A percentile compares a stretch with the other conserved stretches of the same genome.
Conservation (phyloP, 2,329 filamentous ascomycete species). For the Nothophaeocryptopus gaeumannii region DNA sequence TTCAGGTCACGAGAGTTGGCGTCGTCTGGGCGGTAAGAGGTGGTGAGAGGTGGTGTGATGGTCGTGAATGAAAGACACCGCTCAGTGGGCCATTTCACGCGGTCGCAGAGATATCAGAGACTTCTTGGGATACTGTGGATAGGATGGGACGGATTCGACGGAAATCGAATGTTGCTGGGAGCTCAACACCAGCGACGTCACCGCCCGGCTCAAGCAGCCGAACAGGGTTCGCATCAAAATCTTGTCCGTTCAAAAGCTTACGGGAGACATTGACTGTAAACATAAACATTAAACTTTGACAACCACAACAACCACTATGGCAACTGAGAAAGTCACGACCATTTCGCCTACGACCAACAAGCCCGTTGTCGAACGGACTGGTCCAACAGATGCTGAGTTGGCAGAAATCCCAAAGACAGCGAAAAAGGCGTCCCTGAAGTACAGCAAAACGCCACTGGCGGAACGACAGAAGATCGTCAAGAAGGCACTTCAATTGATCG, state of each 20-base stretch:
- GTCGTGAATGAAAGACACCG: too few relatives aligned
- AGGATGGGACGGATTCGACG: not conserved
- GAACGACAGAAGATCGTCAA: slow-evolving; percentile 78
- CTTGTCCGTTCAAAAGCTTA: slow-evolving; percentile 2
- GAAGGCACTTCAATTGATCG: slow-evolving; percentile 70
- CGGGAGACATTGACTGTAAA: not conserved
- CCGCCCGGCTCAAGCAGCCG: too few relatives aligned
- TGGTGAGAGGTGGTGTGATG: too few relatives aligned
- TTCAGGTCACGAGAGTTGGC: not conserved
- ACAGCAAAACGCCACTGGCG: slow-evolving; percentile 69
- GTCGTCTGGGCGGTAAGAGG: too few relatives aligned
- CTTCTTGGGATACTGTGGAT: not conserved
- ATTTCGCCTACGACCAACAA: slow-evolving; percentile 90
- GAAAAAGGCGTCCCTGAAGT: slow-evolving; percentile 71
- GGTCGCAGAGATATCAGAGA: too few relatives aligned
- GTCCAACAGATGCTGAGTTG: slow-evolving; percentile 68
- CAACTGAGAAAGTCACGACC: slow-evolving; percentile 63
- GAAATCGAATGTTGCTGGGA: not conserved
- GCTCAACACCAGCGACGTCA: not conserved
- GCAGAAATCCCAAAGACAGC: slow-evolving; percentile 68
- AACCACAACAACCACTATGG: slow-evolving; percentile 40
- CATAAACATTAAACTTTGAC: not conserved
- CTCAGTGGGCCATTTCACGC: too few relatives aligned
- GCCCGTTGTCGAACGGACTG: slow-evolving; percentile 74
- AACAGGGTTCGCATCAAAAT: not conserved